These are phyloP conservation scores for Leucocoprinus leucothites DNA, from an alignment of 768 basidiomycete species.

Conservation along the genomic window DNA sequence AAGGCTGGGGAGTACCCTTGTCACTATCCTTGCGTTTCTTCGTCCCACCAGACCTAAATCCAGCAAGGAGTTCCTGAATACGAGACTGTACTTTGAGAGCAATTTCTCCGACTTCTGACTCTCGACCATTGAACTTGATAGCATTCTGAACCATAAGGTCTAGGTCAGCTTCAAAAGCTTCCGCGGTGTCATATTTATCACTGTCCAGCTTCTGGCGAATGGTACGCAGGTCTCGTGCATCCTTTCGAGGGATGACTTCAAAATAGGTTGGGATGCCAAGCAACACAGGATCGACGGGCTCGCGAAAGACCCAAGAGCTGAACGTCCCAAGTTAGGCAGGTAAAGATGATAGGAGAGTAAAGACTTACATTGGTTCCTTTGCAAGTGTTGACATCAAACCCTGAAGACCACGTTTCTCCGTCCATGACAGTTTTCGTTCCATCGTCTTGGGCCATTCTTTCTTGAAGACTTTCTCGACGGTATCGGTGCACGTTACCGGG, in stretches of 20 bases:
- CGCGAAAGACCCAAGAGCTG: constrained; percentile 76
- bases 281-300: constrained; percentile 84
- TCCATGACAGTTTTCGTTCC: constrained; percentile 69
- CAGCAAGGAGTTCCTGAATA: constrained; percentile 49
- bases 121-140: constrained; percentile 80
- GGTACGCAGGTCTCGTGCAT: constrained; percentile 82
- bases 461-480: constrained; percentile 72
- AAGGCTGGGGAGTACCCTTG: constrained; percentile 56
- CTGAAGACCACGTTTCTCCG: constrained; percentile 78
- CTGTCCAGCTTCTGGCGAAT: constrained; percentile 79
- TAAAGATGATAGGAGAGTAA: constrained; percentile 14
- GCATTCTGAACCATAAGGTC: constrained; percentile 89
- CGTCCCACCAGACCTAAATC: constrained; percentile 42
- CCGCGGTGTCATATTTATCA: constrained; percentile 78
- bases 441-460: constrained; percentile 82
- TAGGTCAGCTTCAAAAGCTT: constrained; percentile 81
- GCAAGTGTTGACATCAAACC: constrained; percentile 65
- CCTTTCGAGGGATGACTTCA: constrained; percentile 78
- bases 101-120: constrained; percentile 73
- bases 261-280: constrained; percentile 87
- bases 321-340: constrained; percentile 12
- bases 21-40: constrained; percentile 82
- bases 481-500: constrained; percentile 67
- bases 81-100: constrained; percentile 49
- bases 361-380: constrained; percentile 62